Evolutionary conservation across 768 basidiomycete genomes (phyloP).

Genomic region (Tylopilus intermedius): DNA sequence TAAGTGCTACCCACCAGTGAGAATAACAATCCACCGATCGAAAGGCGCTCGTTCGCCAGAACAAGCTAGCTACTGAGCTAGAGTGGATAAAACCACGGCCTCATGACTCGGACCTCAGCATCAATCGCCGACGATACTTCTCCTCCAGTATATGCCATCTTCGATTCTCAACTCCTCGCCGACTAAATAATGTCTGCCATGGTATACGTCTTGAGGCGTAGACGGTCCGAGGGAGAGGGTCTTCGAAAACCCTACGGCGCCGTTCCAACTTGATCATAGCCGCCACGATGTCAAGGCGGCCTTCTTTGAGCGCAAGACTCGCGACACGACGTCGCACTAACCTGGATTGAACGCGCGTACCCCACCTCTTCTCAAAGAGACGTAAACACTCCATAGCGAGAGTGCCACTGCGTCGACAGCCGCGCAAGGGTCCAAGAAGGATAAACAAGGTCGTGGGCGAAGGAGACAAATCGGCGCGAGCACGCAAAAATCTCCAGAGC

Average conservation of each 20-base stretch:
- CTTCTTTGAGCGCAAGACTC: conserved; percentile 59
- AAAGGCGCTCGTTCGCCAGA: neutral
- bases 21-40: neutral
- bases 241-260: conserved; percentile 6
- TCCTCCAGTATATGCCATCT: conserved; percentile 26
- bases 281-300: conserved; percentile 47
- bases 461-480: conserved; percentile 50
- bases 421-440: conserved; percentile 49
- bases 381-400: conserved; percentile 43
- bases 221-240: conserved; percentile 7
- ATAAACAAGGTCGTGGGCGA: conserved; percentile 56
- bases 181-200: conserved; percentile 20
- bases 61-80: neutral
- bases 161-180: conserved; percentile 29
- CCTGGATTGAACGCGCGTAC: conserved; percentile 48
- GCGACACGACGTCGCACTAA: conserved; percentile 57
- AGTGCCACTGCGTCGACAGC: conserved; percentile 49
- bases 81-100: neutral
- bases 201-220: conserved; percentile 15
- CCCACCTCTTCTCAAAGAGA: conserved; percentile 53
- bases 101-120: neutral
- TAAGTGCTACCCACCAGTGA: neutral
- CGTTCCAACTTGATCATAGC: conserved; percentile 21
- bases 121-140: conserved; percentile 16
- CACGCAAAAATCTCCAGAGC: conserved; percentile 40